Base-by-base conservation (phyloP, 306 rosid genomes). In the Gastrolobium villosum region DNA sequence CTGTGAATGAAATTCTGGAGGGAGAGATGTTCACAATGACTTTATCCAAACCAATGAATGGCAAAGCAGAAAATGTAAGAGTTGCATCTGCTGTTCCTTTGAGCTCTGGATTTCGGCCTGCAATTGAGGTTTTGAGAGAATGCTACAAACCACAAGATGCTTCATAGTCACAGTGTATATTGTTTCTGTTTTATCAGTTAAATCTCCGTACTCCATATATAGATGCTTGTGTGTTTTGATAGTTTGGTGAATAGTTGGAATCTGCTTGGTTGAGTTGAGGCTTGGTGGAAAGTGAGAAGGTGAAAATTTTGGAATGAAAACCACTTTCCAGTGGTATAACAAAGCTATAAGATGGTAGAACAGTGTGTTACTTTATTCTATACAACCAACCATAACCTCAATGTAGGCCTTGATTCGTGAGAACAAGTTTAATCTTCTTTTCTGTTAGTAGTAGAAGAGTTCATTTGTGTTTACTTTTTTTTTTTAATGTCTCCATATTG, bases 21-120 rank as follows among this genome's bases (percentile, higher is more conserved):
- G 97, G 97, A 82, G 93, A 85, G 84, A 88, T 84, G 89, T 82
- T 90, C 61, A 79, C 61, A 52, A 80, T 85, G 85, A 85, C 91
- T 10, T 43, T 88, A 50, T 79, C 94, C 44, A 88, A 81, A 84
- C 87, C 93, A n/a, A 56, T 75, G 80, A 88, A 79, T 65, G 87
- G 87, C 10, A 82, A 85, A 77, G 93, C 90, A 32, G 88, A 85
- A 36, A 80, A 92, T 78, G 26, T 75, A 8, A 83, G 88, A 43
- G 74, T 80, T 44, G 75, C 81, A 10, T 85, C 89, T 2, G 76
- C 86, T 78, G 54, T 85, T 80, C 93, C 93, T 49, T 79, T 88
- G 49, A 74, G 87, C 79, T 63, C 89, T 46, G 72, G 63, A n/a
- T 90, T 92, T 84, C 89, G 36, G 54, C 93, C 93, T 1, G 85